Base-by-base conservation (phyloP, 129 eudicot genomes). In the Flaveria robusta region DNA sequence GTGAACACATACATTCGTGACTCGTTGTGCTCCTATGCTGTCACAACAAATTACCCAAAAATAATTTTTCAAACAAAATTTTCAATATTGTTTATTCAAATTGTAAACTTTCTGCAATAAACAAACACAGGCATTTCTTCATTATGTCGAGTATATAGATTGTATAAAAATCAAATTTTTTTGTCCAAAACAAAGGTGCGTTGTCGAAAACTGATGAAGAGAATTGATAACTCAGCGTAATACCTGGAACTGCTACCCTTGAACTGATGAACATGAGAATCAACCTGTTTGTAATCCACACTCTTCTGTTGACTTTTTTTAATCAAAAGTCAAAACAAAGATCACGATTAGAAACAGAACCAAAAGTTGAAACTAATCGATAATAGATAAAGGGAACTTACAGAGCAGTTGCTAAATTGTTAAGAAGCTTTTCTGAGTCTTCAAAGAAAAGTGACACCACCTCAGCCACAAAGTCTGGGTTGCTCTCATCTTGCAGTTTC, bases 231-330 rank as follows among this genome's bases (percentile, higher is more conserved):
- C 10, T 43, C 13, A 0, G 58, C 1, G 3, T 18, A 10, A 59
- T 83, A 88, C 96, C 96, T 90, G 76, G 96, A 88, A 68, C 93
- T 88, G 86, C 96, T 88, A 59, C 96, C 96, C 75, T 90, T 90
- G 56, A 92, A 73, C 81, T 92, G 96, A 37, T 89, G 96, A 81
- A 87, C 93, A 84, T 87, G 77, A 72, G 96, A 82, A 89, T 89
- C 96, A 75, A 89, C 83, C 83, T 84, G 89, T 66, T 92, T 87
- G 74, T 87, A 92, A 86, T 92, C 91, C 24, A 89, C 89, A 81
- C 31, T 81, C 65, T 80, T 82, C 86, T 89, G 91, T 69, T 83
- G 87, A 77, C 96, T 3, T 19, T 19, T 89, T 89, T 73, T 66
- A 2, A 42, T 42, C 70, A 55, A 23, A 50, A 63, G 82, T 66